Evolutionary conservation across 2,329 filamentous ascomycete species (phyloP), one percentile per base, ranked within the genome.

Genomic region (Myrmaecium sp.): DNA sequence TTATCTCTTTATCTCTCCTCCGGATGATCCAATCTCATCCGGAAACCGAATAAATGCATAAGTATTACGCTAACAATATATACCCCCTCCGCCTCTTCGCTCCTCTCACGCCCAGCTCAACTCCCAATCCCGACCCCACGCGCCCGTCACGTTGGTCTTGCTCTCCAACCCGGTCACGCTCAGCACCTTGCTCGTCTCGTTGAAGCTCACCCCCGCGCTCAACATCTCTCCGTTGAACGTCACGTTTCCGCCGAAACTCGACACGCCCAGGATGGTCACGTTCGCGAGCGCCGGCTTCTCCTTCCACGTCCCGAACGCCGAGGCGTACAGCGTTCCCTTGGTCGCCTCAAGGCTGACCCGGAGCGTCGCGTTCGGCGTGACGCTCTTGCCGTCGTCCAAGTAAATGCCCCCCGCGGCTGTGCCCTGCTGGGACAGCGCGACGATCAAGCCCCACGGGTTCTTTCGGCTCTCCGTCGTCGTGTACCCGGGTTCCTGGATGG

Each of bases 311-410:
- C 74, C 74, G 1, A 47, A 36, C 0, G 62, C 55, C 4, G 43
- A 49, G 0, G 60, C 65, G 19, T 54, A 55, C 4, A 78, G 43
- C 4, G 52, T 51, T 0, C 54, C 57, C 4, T 44, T 37, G 2
- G 47, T 44, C 1, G 55, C 58, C 2, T 48, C 43, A 33, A 71
- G 64, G 38, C 57, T 41, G 14, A 81, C 62, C 32, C 57, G 58
- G 4, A 71, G 57, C 0, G 62, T 72, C 0, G 58, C 54, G 8
- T 62, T 55, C 0, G 66, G 73, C 17, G 48, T 39, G 5, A 81
- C 31, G 29, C 69, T 77, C 50, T 74, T 74, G 2, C 79, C 78
- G 37, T 86, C 79, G 38, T 84, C 79, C 5, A 83, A 43, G 42
- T 84, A 83, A 16, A 84, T 47, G 11, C 55, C 47, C 0, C 78